A percentile compares a stretch with the other conserved stretches of the same genome.
Evolutionary conservation across 768 basidiomycete species (phyloP).

Genomic region (Suillus lakei): DNA sequence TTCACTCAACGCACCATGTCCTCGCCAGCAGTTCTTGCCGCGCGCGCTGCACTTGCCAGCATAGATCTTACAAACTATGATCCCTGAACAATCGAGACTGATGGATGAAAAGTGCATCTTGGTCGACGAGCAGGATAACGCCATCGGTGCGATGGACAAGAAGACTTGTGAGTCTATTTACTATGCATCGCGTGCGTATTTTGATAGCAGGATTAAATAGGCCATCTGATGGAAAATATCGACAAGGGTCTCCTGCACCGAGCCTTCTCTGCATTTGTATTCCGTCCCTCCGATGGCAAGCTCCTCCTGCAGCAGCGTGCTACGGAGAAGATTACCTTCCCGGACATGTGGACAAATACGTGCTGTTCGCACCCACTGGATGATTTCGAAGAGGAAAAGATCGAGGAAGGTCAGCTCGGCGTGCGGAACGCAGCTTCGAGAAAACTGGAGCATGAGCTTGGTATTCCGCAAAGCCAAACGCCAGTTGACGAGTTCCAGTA

Average conservation of each 20-base stretch:
- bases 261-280: constrained; percentile 97
- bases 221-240: constrained; percentile 98
- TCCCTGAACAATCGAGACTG: constrained; percentile 86
- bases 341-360: constrained; percentile 99
- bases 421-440: constrained; percentile 91
- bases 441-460: constrained; percentile 96
- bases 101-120: constrained; percentile 98
- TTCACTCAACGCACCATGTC: constrained; percentile 42
- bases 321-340: constrained; percentile 99
- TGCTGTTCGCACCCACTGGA: constrained; percentile 97
- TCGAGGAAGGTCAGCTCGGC: constrained; percentile 77
- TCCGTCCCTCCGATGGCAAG: constrained; percentile 92
- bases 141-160: constrained; percentile 89
- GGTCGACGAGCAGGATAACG: constrained; percentile 85
- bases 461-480: constrained; percentile 81
- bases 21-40: constrained; percentile 67
- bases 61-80: constrained; percentile 88
- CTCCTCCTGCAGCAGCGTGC: constrained; percentile 94
- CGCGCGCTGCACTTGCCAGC: constrained; percentile 65
- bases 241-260: constrained; percentile 93
- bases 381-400: constrained; percentile 86
- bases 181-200: background rate
- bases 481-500: constrained; percentile 90
- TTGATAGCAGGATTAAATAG: constrained; percentile 43
- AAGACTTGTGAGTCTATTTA: constrained; percentile 79